Evolutionary conservation across 345 rosid species (phyloP).

Genomic region (Brassica cretica): DNA sequence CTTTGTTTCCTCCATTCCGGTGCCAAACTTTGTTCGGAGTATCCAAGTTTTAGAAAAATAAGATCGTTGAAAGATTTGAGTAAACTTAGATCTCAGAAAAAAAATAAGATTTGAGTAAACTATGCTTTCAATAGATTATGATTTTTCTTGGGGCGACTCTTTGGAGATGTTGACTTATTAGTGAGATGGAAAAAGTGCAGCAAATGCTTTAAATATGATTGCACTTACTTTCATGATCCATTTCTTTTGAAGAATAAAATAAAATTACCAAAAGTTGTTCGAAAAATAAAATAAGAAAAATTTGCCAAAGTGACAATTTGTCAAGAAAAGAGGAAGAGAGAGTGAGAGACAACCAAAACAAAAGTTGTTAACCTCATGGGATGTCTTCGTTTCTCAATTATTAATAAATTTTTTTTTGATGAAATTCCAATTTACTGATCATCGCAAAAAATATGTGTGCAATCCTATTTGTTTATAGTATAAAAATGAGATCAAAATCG

Average conservation of each 20-base stretch:
- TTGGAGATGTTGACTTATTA: conserved; percentile 35
- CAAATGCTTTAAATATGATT: conserved; percentile 25
- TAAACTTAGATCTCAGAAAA: neutral
- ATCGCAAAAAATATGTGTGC: no score
- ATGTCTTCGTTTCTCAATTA: conserved; percentile 36
- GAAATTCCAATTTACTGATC: no score
- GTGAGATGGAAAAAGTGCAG: conserved; percentile 23
- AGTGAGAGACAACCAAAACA: conserved; percentile 28
- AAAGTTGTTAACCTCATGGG: conserved; percentile 43
- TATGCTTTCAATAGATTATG: neutral
- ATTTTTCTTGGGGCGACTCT: conserved; percentile 5
- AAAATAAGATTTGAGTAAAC: neutral
- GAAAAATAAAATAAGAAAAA: neutral
- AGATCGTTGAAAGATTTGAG: neutral
- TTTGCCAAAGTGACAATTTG: conserved; percentile 28
- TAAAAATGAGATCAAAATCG: no score
- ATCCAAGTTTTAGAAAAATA: neutral
- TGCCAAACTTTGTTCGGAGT: neutral
- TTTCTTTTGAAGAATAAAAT: neutral
- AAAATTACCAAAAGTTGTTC: neutral
- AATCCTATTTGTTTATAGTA: no score
- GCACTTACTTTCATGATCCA: conserved; percentile 31
- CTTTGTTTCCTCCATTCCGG: neutral
- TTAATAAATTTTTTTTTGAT: conserved; percentile 23
- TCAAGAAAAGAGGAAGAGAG: conserved; percentile 29